Percentiles rank a stretch among this genome's conserved stretches.
These are phyloP conservation scores for Aspergillus pseudotamarii DNA, from an alignment of 2,329 filamentous ascomycete genomes.

Conservation along the genomic window DNA sequence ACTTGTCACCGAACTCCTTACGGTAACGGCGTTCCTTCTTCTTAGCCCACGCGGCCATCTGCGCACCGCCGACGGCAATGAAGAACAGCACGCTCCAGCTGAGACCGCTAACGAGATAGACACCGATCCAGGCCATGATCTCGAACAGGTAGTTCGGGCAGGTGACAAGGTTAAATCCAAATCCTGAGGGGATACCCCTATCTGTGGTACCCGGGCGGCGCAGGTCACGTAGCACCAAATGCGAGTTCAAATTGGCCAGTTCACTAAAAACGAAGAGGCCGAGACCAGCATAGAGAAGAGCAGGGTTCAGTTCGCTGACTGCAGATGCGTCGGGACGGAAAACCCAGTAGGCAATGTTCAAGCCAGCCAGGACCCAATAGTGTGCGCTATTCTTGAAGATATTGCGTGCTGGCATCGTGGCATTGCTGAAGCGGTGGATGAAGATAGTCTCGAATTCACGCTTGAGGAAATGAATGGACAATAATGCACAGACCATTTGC, in stretches of 20 bases:
- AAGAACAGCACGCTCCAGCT: constrained; percentile 80
- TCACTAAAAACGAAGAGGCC: constrained; percentile 77
- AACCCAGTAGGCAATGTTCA: constrained; percentile 80
- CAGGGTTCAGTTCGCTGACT: constrained; percentile 51
- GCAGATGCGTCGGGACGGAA: constrained; percentile 76
- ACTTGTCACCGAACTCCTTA: constrained; percentile 87
- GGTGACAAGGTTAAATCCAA: constrained; percentile 84
- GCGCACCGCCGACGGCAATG: constrained; percentile 68
- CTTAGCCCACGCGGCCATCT: constrained; percentile 86
- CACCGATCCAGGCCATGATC: constrained; percentile 79
- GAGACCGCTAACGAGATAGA: constrained; percentile 73
- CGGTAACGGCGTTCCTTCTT: constrained; percentile 92
- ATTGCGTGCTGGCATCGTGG: constrained; percentile 88
- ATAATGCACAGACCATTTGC: constrained; percentile 71
- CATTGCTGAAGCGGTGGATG: constrained; percentile 90
- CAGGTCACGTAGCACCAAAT: constrained; percentile 76
- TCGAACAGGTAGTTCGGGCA: constrained; percentile 99
- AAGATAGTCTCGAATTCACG: constrained; percentile 93
- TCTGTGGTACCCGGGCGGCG: constrained; percentile 79
- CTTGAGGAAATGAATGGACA: constrained; percentile 86
- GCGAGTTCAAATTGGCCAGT: constrained; percentile 76
- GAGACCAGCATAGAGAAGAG: constrained; percentile 68
- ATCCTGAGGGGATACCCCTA: constrained; percentile 81
- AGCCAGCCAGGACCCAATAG: constrained; percentile 86
- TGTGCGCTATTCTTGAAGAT: constrained; percentile 94